phyloP scores from a whole-genome alignment of 441 rosid species.

The Erodium texanum region DNA sequence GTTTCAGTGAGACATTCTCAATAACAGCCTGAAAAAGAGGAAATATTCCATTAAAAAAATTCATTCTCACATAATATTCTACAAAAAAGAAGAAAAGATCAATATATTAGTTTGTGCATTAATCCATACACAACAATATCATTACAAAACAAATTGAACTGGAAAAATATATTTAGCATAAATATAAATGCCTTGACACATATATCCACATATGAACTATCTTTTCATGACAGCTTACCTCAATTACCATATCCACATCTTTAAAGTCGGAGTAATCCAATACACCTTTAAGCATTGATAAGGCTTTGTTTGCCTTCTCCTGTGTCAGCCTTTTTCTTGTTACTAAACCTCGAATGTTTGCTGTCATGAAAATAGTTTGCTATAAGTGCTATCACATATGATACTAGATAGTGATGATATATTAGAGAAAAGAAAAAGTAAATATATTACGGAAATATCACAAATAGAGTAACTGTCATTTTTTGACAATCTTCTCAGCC shows the following conservation, averaged over 20 bases:
- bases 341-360: constrained; percentile 61
- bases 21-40: constrained; percentile 67
- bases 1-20: constrained; percentile 75
- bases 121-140: too few relatives aligned
- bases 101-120: background rate
- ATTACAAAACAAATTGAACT: too few relatives aligned
- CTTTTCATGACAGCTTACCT: constrained; percentile 52
- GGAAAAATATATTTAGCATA: too few relatives aligned
- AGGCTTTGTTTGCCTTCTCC: constrained; percentile 65
- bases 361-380: constrained; percentile 32
- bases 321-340: constrained; percentile 57
- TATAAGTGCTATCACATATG: background rate
- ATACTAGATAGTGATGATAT: background rate
- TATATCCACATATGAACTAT: too few relatives aligned
- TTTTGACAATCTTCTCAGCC: background rate
- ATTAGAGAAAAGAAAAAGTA: background rate
- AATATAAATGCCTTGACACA: too few relatives aligned
- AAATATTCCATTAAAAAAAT: constrained; percentile 9
- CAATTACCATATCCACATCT: constrained; percentile 93
- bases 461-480: background rate
- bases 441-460: background rate
- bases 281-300: constrained; percentile 71
- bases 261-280: constrained; percentile 70
- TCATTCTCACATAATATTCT: background rate
- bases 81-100: background rate